Conservation (phyloP, 1,284 basidiomycete genomes). For the Microbotryomycetes sp. region DNA sequence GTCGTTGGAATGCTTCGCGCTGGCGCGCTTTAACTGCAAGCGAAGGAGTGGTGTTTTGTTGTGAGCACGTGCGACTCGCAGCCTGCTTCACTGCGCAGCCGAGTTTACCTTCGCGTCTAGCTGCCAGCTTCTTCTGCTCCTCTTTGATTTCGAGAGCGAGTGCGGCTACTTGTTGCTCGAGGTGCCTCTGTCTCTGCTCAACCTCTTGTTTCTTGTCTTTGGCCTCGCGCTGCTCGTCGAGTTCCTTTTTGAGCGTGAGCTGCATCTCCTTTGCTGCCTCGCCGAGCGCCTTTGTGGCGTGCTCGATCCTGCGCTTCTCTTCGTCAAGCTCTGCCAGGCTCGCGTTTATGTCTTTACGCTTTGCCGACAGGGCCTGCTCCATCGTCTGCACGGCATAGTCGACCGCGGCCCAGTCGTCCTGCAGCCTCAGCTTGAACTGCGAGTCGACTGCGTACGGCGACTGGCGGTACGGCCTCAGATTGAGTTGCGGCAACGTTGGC, state of each 20-base stretch:
- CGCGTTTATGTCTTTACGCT: conserved; percentile 16
- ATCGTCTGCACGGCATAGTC: conserved; percentile 34
- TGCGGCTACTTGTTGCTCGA: conserved; percentile 32
- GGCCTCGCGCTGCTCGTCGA: conserved; percentile 28
- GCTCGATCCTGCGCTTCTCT: conserved; percentile 25
- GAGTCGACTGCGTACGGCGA: conserved; percentile 24
- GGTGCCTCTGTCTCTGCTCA: conserved; percentile 21
- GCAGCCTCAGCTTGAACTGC: conserved; percentile 14
- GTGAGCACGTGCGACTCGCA: not conserved
- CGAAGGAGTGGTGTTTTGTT: conserved; percentile 4
- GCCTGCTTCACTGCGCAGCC: not conserved
- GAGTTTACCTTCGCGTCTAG: conserved; percentile 4
- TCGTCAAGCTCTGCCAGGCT: conserved; percentile 30
- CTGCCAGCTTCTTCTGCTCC: conserved; percentile 28
- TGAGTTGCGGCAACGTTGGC: conserved; percentile 8
- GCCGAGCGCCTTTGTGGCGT: conserved; percentile 24
- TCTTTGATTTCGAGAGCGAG: conserved; percentile 31
- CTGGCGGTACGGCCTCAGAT: conserved; percentile 9
- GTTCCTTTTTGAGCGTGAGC: conserved; percentile 14
- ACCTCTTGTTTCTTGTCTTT: conserved; percentile 23
- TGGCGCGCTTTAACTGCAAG: conserved; percentile 26
- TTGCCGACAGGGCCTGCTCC: conserved; percentile 33
- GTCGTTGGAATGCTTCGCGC: conserved; percentile 19
- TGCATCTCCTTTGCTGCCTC: conserved; percentile 30
- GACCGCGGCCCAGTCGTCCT: conserved; percentile 18